Evolutionary conservation across 2,329 filamentous ascomycete species (phyloP), one percentile per base, ranked within the genome.

Genomic region (Trichophyton benhamiae): DNA sequence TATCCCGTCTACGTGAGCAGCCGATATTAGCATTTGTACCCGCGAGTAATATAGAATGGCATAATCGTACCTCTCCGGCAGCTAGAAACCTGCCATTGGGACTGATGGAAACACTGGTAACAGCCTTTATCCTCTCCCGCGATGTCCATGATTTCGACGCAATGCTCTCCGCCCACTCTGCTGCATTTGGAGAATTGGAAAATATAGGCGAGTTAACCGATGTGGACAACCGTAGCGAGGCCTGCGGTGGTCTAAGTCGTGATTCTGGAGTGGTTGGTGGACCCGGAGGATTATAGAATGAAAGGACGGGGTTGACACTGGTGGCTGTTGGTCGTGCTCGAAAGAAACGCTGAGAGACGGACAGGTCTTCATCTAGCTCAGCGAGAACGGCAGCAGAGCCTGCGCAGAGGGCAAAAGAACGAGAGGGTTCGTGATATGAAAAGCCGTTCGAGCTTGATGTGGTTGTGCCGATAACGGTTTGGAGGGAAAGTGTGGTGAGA

Each of bases 301-400:
- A 79, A 5, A 76, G 71, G n/a, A 78, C 77, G 11, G 79, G 76
- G 63, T 91, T 88, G 46, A 88, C 73, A 4, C 89, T 87, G 22
- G 85, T 84, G 9, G 80, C 79, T 8, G 80, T 80, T 9, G 91
- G 91, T 36, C 89, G 84, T 46, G 92, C 94, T 70, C 91, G 85
- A 77, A 89, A 97, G 78, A 97, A 97, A 63, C 90, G 87, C 72
- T 97, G 92, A 1, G 82, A 82, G 69, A 86, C 75, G 63, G 78
- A 74, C 64, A 81, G 70, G 36, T 88, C 80, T 59, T 85, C 83
- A 65, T 89, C 83, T 59, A 96, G 80, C 67, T 88, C 86, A 6
- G 91, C 89, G 17, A 97, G 83, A 0, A 99, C 89, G n/a, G 90
- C 92, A 49, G 92, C 90, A 8, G 91, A 94, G 61, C 94, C 94